Percentiles rank a stretch among this genome's conserved stretches.
Conservation (phyloP, 306 rosid species). For the Sechiopsis laciniata region DNA sequence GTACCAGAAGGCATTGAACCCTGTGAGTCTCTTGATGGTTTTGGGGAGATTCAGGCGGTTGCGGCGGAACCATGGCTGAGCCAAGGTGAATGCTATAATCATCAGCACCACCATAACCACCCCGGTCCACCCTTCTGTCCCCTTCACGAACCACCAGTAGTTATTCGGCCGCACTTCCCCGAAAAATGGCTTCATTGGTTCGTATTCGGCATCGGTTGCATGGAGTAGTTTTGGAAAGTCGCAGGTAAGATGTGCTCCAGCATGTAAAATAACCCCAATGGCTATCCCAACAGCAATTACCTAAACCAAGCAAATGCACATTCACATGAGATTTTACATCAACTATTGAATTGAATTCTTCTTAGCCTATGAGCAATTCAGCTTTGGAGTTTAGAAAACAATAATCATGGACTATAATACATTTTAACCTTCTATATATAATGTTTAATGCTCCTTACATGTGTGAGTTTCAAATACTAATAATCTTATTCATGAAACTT, state of each 20-base stretch:
- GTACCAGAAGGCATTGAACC: constrained; percentile 95
- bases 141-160: constrained; percentile 95
- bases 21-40: constrained; percentile 57
- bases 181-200: constrained; percentile 54
- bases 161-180: constrained; percentile 48
- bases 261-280: constrained; percentile 64
- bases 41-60: constrained; percentile 57
- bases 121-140: constrained; percentile 87
- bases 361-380: background rate
- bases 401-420: background rate
- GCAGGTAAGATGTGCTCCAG: constrained; percentile 64
- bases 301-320: constrained; percentile 29
- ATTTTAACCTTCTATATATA: background rate
- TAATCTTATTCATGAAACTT: too few relatives aligned
- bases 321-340: background rate
- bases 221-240: constrained; percentile 73
- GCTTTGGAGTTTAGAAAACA: too few relatives aligned
- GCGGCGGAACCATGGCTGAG: constrained; percentile 82
- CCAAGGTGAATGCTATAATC: constrained; percentile 71
- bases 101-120: constrained; percentile 66
- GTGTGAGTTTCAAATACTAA: too few relatives aligned
- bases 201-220: constrained; percentile 44
- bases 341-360: background rate
- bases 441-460: background rate
- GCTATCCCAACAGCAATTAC: constrained; percentile 71